Evolutionary conservation across 176 grass and related monocot genomes (phyloP).

Genomic region (Musa acuminata): DNA sequence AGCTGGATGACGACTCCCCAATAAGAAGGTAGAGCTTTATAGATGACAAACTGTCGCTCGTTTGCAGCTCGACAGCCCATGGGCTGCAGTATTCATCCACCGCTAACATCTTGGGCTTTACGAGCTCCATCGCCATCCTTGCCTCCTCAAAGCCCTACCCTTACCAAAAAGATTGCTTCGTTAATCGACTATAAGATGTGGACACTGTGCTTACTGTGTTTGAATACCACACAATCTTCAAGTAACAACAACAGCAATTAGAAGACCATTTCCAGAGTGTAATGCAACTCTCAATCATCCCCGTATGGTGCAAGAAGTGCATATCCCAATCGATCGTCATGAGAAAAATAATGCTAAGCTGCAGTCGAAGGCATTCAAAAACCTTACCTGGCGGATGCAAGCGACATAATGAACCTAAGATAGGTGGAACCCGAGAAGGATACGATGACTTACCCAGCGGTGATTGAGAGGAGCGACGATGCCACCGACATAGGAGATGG

Average conservation of each 20-base stretch:
- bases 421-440: background rate
- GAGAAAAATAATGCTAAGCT: too few species aligned
- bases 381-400: too few species aligned
- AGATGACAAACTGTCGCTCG: conserved; percentile 14
- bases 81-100: conserved; percentile 29
- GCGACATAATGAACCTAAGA: too few species aligned
- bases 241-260: background rate
- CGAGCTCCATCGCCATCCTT: conserved; percentile 44
- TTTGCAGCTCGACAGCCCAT: conserved; percentile 37
- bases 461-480: conserved; percentile 79
- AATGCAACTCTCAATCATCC: too few species aligned
- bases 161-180: background rate
- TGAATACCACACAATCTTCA: background rate
- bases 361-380: too few species aligned
- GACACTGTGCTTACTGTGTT: background rate
- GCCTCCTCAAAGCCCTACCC: conserved; percentile 71
- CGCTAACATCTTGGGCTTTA: conserved; percentile 48
- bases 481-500: conserved; percentile 48
- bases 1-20: conserved; percentile 11
- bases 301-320: too few species aligned
- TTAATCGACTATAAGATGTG: background rate
- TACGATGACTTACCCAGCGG: conserved; percentile 45
- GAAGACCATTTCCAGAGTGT: too few species aligned
- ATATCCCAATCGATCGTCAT: too few species aligned
- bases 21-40: conserved; percentile 41